Evolutionary conservation across 352 stramenopile species (phyloP).

Genomic region (Phytopythium ostracodes): DNA sequence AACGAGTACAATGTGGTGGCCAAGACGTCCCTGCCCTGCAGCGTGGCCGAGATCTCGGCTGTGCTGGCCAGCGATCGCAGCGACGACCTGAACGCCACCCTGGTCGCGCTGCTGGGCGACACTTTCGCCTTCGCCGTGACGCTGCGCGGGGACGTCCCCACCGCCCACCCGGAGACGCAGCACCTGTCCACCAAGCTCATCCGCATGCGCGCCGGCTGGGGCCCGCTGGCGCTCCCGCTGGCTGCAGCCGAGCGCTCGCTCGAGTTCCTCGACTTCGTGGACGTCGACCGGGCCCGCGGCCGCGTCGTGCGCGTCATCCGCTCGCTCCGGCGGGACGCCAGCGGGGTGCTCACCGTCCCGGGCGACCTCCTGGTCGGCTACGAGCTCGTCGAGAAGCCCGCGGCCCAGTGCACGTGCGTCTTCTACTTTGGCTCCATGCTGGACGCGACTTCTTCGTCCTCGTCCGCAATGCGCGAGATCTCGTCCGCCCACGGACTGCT

Average conservation of each 20-base stretch:
- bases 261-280: slow-evolving; percentile 29
- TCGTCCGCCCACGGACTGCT: slow-evolving; percentile 17
- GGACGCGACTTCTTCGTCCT: slow-evolving; percentile 2
- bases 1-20: slow-evolving; percentile 19
- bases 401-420: slow-evolving; percentile 23
- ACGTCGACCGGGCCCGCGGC: slow-evolving; percentile 19
- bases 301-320: slow-evolving; percentile 23
- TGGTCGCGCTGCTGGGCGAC: slow-evolving; percentile 29
- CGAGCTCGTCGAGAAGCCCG: slow-evolving; percentile 17
- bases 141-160: slow-evolving; percentile 23
- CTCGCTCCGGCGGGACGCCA: slow-evolving; percentile 16
- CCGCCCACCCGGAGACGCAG: slow-evolving; percentile 4
- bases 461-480: slow-evolving; percentile 11
- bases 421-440: slow-evolving; percentile 28
- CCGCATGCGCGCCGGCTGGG: slow-evolving; percentile 14
- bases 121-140: slow-evolving; percentile 31
- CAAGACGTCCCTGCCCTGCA: slow-evolving; percentile 21
- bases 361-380: slow-evolving; percentile 25
- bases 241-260: slow-evolving; percentile 25
- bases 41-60: slow-evolving; percentile 22
- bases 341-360: slow-evolving; percentile 17
- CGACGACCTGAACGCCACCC: slow-evolving; percentile 36
- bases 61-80: slow-evolving; percentile 27
- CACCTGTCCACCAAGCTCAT: slow-evolving; percentile 30
- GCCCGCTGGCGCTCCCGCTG: slow-evolving; percentile 16